Base-by-base conservation (phyloP, 1,284 basidiomycete species). In the Xerocomus nothofagi region DNA sequence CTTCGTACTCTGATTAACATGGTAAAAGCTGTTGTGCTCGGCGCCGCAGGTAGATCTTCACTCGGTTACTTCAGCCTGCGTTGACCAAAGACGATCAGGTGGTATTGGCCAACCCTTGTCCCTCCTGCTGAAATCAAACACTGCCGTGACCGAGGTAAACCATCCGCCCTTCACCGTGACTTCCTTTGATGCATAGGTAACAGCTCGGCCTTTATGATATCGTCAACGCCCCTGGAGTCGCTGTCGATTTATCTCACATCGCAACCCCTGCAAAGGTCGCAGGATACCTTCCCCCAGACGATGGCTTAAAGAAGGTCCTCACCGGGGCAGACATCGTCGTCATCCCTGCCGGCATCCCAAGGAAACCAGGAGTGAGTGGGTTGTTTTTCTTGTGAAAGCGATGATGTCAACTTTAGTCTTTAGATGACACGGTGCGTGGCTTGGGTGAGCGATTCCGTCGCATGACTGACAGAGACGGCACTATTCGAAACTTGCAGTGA, bases 311-410 rank as follows among this genome's bases (percentile, higher is more conserved):
- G 71, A 88, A 88, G 71, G 82, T 84, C 36, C 80, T 99, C 64
- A 82, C 79, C 49, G 92, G 88, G 53, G 93, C 93, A 39, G 84
- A 98, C 59, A 68, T 98, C 57, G 86, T 99, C 63, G 83, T 99
- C 61, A 98, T 99, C 70, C 97, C 97, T 54, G 97, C 96, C 61
- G 96, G 97, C 74, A 88, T 98, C 10, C 96, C 97, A 54, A 82
- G 97, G 62, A 99, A 99, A 76, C 93, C 93, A 63, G 92, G 92
- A 53, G 88, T 91, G 66, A 58, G 87, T 78, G 3, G 29, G 3
- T 29, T 41, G 29, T 55, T n/a, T 42, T 46, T 34, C 29, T 11
- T 12, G 41, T 45, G 48, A 10, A 65, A 24, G 0, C 26, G 23
- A 40, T 29, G 23, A 40, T 29, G 33, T 27, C 41, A 38, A 51